These are phyloP conservation scores for Lactifluus rugatus DNA, from an alignment of 768 basidiomycete genomes.

Conservation along the genomic window DNA sequence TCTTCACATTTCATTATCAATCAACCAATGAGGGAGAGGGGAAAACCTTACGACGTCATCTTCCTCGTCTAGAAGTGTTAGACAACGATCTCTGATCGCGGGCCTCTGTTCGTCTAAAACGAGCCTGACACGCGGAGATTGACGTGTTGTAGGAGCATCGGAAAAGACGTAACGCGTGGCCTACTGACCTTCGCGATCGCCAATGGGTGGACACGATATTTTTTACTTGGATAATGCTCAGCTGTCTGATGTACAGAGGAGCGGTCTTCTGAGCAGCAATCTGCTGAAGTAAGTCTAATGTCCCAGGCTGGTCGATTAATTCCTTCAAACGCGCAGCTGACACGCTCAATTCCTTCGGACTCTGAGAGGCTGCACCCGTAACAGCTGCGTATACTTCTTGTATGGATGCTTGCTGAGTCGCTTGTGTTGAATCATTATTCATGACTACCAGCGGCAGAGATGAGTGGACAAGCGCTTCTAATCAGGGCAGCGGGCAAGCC, in stretches of 20 bases:
- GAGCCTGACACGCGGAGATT: conserved; percentile 35
- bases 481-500: background rate
- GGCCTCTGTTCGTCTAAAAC: conserved; percentile 58
- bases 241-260: conserved; percentile 62
- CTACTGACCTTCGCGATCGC: conserved; percentile 63
- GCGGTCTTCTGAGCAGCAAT: conserved; percentile 54
- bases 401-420: conserved; percentile 38
- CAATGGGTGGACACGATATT: conserved; percentile 67
- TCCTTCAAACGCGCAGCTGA: conserved; percentile 55
- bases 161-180: background rate
- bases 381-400: conserved; percentile 61
- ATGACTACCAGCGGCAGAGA: background rate
- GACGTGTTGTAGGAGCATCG: background rate
- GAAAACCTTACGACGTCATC: conserved; percentile 56
- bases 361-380: conserved; percentile 61
- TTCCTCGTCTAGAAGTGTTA: conserved; percentile 62
- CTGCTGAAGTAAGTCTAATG: conserved; percentile 60
- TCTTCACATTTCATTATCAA: conserved; percentile 34
- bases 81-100: conserved; percentile 53
- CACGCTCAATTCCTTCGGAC: conserved; percentile 38
- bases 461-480: background rate
- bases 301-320: conserved; percentile 59
- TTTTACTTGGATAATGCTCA: conserved; percentile 85
- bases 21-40: conserved; percentile 4
- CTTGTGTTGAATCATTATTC: conserved; percentile 22